A percentile compares a stretch with the other conserved stretches of the same genome.
phyloP scores from a whole-genome alignment of 2,329 filamentous ascomycete genomes.

The Xylaria sp. region DNA sequence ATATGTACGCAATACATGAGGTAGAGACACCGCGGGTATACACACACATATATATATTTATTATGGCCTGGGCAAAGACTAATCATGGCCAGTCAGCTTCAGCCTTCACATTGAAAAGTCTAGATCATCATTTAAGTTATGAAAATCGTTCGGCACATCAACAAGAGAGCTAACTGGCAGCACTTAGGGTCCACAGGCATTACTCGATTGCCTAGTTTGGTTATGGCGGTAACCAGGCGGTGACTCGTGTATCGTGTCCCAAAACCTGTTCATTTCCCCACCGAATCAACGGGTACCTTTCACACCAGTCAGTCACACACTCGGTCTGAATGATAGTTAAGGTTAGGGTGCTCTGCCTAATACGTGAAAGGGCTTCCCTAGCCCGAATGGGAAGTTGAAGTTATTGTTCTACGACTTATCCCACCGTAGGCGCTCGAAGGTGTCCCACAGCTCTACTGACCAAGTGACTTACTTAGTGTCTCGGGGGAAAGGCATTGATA shows the following conservation, averaged over 20 bases:
- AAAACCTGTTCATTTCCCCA: conserved; percentile 1
- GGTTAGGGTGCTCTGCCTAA: not conserved
- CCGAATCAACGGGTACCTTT: not conserved
- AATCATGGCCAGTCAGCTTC: not conserved
- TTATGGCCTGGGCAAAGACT: not conserved
- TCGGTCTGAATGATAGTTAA: not conserved
- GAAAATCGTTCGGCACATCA: not conserved
- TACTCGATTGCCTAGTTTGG: not conserved
- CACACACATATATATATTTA: not conserved
- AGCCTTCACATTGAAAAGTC: not conserved
- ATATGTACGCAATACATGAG: not conserved
- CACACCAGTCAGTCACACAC: conserved; percentile 17
- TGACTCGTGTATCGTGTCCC: conserved; percentile 26
- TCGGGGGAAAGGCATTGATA: not conserved
- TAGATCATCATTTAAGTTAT: not conserved
- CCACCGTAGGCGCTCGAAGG: not conserved
- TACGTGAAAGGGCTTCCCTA: not conserved
- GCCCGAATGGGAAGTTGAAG: not conserved
- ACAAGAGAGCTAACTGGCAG: not conserved
- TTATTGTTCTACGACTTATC: not conserved
- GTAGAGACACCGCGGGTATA: not conserved
- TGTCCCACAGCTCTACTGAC: not conserved
- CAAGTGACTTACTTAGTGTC: not conserved
- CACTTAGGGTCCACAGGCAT: not conserved
- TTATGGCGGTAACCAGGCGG: not conserved